Percentiles rank a stretch among this genome's conserved stretches.
Evolutionary conservation across 192 early-diverging fungal genomes (phyloP).

Genomic region (Backusella morwellensis): DNA sequence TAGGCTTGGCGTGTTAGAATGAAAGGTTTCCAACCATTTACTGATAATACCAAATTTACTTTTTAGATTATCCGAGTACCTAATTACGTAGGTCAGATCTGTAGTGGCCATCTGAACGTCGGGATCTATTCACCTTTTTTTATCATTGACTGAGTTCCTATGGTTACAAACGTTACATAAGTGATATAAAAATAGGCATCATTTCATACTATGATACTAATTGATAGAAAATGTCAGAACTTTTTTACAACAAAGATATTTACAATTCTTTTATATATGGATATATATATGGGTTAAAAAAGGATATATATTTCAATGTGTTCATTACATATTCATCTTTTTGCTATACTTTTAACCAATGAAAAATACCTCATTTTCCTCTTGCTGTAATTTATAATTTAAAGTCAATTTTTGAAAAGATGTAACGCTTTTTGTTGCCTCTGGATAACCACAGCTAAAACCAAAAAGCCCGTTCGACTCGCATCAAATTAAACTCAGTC

Average conservation of each 20-base stretch:
- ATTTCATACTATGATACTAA: background rate
- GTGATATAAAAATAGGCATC: background rate
- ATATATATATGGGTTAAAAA: too few relatives aligned
- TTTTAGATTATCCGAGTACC: background rate
- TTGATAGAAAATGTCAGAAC: background rate
- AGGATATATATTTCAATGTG: too few relatives aligned
- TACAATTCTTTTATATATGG: too few relatives aligned
- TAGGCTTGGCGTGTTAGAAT: background rate
- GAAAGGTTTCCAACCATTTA: background rate
- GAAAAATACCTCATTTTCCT: background rate
- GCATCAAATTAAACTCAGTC: constrained; percentile 1
- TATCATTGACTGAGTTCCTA: background rate
- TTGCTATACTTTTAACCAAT: background rate
- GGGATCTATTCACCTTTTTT: background rate
- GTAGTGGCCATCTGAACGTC: background rate
- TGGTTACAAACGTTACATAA: background rate
- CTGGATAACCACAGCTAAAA: background rate
- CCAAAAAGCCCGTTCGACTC: background rate
- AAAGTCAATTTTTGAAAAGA: background rate
- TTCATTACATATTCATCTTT: background rate
- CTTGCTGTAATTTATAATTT: background rate
- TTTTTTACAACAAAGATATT: too few relatives aligned
- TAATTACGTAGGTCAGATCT: background rate
- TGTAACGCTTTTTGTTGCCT: background rate
- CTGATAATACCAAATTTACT: background rate